Conservation (phyloP, 768 basidiomycete species). For the Antrodiella citrinella region DNA sequence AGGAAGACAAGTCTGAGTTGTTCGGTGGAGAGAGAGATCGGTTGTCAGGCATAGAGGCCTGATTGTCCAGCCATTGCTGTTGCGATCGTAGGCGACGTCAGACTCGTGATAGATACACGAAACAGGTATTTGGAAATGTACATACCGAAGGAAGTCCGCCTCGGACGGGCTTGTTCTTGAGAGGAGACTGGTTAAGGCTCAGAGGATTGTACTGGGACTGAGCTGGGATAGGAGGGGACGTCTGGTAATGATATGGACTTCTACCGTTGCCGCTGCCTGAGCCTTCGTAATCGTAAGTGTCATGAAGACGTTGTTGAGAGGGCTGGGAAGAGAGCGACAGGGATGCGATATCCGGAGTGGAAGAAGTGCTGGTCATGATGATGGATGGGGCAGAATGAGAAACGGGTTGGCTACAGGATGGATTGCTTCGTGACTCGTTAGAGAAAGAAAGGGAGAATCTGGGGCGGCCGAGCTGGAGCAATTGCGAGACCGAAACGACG, state of each 20-base stretch:
- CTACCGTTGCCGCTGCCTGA: slow-evolving; percentile 39
- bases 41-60: slow-evolving; percentile 43
- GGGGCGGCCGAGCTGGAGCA: neutral
- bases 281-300: slow-evolving; percentile 79
- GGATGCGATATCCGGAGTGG: slow-evolving; percentile 66
- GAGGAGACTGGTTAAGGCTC: slow-evolving; percentile 55
- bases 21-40: slow-evolving; percentile 81
- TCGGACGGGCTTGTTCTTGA: slow-evolving; percentile 68
- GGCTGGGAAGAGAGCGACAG: slow-evolving; percentile 59
- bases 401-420: slow-evolving; percentile 11
- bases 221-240: slow-evolving; percentile 52
- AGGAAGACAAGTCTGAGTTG: slow-evolving; percentile 84
- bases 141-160: slow-evolving; percentile 68
- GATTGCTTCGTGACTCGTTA: slow-evolving; percentile 12
- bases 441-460: slow-evolving; percentile 4
- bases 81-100: slow-evolving; percentile 16
- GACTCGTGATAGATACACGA: slow-evolving; percentile 12
- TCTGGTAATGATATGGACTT: slow-evolving; percentile 63
- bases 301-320: slow-evolving; percentile 75
- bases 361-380: slow-evolving; percentile 71
- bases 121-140: slow-evolving; percentile 17
- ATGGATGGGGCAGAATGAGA: slow-evolving; percentile 12
- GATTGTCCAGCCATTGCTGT: slow-evolving; percentile 84
- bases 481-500: slow-evolving; percentile 2
- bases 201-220: slow-evolving; percentile 41